Evolutionary conservation across 352 stramenopile species (phyloP), one percentile per base, ranked within the genome.

Genomic region (Phytophthora colocasiae): DNA sequence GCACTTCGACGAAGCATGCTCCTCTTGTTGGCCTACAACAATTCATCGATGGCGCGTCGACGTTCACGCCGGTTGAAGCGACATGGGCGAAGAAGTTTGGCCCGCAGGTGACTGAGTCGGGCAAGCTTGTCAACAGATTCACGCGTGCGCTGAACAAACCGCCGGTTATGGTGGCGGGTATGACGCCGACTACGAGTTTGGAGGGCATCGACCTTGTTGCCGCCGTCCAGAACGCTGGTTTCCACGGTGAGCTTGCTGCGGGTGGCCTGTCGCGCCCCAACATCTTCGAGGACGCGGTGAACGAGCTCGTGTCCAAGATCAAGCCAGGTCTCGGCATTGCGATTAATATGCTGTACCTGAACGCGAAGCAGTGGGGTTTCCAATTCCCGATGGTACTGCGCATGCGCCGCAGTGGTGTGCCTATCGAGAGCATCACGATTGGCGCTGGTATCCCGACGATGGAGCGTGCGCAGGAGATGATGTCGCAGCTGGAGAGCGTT

Each of bases 271-370:
- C 83, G 17, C 76, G 78, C 4, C 86, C 83, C 0, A 75, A 80
- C 51, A 84, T 93, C 52, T 97, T 97, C 53, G 82, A 93, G 45
- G 45, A 59, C 10, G 77, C 73, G 9, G 79, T 97, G 56, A 70
- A 66, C 12, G 75, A 92, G 44, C 77, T 96, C 11, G 76, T 91
- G 7, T 77, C 63, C 26, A 94, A 92, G 76, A 73, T 95, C 49
- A 81, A 83, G 26, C 86, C 88, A 8, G 90, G 88, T 14, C 63
- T 81, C 26, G 89, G 85, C 24, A 85, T 97, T 47, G 70, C 80
- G 27, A 90, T 96, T 58, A 95, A 96, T 74, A 91, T 97, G 89
- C 62, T 97, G n/a, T 96, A 95, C 65, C 47, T 97, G 38, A 97
- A 96, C 71, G 77, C 84, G 15, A 92, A 93, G 73, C 88, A 95